A percentile compares a stretch with the other conserved stretches of the same genome.
Conservation (phyloP, 2,329 filamentous ascomycete genomes). For the Fusarium secorum region DNA sequence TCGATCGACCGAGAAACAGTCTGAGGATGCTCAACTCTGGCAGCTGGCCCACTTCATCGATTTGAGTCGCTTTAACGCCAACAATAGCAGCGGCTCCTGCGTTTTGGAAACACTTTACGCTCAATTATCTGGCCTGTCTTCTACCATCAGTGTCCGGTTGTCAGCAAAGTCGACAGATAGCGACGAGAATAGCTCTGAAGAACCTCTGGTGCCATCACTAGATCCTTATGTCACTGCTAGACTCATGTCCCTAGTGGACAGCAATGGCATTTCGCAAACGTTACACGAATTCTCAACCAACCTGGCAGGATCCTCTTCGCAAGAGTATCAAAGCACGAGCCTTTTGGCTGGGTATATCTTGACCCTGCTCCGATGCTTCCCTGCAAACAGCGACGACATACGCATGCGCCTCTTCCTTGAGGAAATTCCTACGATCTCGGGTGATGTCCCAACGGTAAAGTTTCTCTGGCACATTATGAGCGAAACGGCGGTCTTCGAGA, state of each 20-base stretch:
- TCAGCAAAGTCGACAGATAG: slow-evolving; percentile 32
- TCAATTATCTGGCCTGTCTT: slow-evolving; percentile 60
- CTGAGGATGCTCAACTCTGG: slow-evolving; percentile 62
- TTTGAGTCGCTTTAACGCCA: slow-evolving; percentile 54
- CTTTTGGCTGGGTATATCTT: slow-evolving; percentile 86
- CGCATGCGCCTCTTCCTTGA: slow-evolving; percentile 88
- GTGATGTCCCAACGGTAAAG: slow-evolving; percentile 65
- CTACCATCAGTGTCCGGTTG: slow-evolving; percentile 59
- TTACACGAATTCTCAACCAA: slow-evolving; percentile 47
- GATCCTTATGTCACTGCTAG: slow-evolving; percentile 69
- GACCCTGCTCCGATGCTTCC: slow-evolving; percentile 85
- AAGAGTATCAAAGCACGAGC: slow-evolving; percentile 58
- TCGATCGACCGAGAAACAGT: slow-evolving; percentile 33
- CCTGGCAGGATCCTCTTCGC: slow-evolving; percentile 42
- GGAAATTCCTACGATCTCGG: slow-evolving; percentile 50
- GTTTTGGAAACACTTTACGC: slow-evolving; percentile 62
- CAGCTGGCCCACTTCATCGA: slow-evolving; percentile 73
- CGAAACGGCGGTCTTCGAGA: slow-evolving; percentile 52
- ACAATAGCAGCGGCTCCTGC: slow-evolving; percentile 47
- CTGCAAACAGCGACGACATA: slow-evolving; percentile 82
- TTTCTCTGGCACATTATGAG: slow-evolving; percentile 80
- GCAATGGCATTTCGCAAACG: slow-evolving; percentile 70
- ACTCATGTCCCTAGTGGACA: slow-evolving; percentile 75
- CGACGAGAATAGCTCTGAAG: slow-evolving; percentile 31
- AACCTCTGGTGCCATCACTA: slow-evolving; percentile 44